A percentile compares a stretch with the other conserved stretches of the same genome.
Conservation (phyloP, 106 monocot species). For the Allium sativum region DNA sequence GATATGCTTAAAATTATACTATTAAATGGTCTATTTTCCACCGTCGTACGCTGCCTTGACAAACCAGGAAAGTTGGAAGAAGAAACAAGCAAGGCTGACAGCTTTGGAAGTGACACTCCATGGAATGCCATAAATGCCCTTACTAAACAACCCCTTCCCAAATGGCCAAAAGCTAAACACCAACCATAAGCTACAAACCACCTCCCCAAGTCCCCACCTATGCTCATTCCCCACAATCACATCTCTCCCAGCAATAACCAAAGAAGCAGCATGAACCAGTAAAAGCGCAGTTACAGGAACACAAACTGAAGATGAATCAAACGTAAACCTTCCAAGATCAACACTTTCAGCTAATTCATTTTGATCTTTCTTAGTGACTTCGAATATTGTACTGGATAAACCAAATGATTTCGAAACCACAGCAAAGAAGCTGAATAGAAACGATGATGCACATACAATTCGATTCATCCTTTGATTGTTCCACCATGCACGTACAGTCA, state of each 20-base stretch:
- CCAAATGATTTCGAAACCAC: constrained; percentile 34
- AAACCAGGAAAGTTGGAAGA: constrained; percentile 8
- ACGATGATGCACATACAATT: constrained; percentile 17
- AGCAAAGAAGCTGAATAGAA: constrained; percentile 28
- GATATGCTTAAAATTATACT: no score
- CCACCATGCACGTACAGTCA: constrained; percentile 36
- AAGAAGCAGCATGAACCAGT: constrained; percentile 21
- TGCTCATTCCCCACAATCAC: neutral
- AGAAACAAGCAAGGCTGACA: constrained; percentile 8
- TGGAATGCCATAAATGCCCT: constrained; percentile 43
- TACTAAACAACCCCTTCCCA: constrained; percentile 35
- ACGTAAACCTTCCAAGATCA: constrained; percentile 36
- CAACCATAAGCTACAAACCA: constrained; percentile 27
- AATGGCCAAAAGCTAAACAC: constrained; percentile 43
- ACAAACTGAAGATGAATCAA: constrained; percentile 44
- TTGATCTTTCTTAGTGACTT: constrained; percentile 50
- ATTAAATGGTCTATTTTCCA: no score
- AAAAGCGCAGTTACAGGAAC: constrained; percentile 25
- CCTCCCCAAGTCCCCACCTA: constrained; percentile 22
- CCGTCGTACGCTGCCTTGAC: no score
- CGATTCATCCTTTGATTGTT: constrained; percentile 58
- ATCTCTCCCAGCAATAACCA: constrained; percentile 4
- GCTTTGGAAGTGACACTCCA: constrained; percentile 36
- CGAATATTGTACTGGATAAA: constrained; percentile 36
- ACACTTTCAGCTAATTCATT: neutral